A percentile compares a stretch with the other conserved stretches of the same genome.
Evolutionary conservation across 192 early-diverging fungal genomes (phyloP).

Genomic region (Cladochytrium replicatum): DNA sequence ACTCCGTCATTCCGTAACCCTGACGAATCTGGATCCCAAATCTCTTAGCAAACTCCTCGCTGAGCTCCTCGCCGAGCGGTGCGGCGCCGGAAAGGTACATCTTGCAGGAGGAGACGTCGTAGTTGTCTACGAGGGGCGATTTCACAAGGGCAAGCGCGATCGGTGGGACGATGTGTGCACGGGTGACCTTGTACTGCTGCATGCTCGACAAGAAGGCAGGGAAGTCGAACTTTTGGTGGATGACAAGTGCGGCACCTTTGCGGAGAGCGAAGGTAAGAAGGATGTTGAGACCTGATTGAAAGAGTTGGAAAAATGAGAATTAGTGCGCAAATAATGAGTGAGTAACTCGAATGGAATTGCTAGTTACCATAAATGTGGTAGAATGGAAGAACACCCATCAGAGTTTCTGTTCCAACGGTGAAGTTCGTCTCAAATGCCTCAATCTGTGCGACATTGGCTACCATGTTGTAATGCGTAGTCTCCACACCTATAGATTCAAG

Average conservation of each 20-base stretch:
- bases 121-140: slow-evolving; percentile 62
- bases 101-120: slow-evolving; percentile 56
- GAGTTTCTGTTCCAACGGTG: slow-evolving; percentile 3
- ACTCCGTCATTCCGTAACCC: slow-evolving; percentile 68
- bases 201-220: slow-evolving; percentile 47
- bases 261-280: slow-evolving; percentile 18
- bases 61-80: slow-evolving; percentile 61
- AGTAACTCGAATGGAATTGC: too few species aligned
- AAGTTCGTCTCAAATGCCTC: slow-evolving; percentile 30
- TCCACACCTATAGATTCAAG: slow-evolving; percentile 46
- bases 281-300: slow-evolving; percentile 19
- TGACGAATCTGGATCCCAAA: slow-evolving; percentile 27
- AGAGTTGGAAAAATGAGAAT: too few species aligned
- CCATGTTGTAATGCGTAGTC: slow-evolving; percentile 71
- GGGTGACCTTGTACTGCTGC: slow-evolving; percentile 57
- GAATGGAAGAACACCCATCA: slow-evolving; percentile 60
- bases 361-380: slow-evolving; percentile 17
- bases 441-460: slow-evolving; percentile 60
- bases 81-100: slow-evolving; percentile 68
- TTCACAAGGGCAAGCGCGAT: slow-evolving; percentile 69
- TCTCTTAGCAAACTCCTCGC: slow-evolving; percentile 45
- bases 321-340: too few species aligned
- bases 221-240: slow-evolving; percentile 62
- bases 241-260: slow-evolving; percentile 48
- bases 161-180: slow-evolving; percentile 52